A percentile compares a stretch with the other conserved stretches of the same genome.
Evolutionary conservation across 2,329 filamentous ascomycete genomes (phyloP).

Genomic region (Hypoxylon sp.): DNA sequence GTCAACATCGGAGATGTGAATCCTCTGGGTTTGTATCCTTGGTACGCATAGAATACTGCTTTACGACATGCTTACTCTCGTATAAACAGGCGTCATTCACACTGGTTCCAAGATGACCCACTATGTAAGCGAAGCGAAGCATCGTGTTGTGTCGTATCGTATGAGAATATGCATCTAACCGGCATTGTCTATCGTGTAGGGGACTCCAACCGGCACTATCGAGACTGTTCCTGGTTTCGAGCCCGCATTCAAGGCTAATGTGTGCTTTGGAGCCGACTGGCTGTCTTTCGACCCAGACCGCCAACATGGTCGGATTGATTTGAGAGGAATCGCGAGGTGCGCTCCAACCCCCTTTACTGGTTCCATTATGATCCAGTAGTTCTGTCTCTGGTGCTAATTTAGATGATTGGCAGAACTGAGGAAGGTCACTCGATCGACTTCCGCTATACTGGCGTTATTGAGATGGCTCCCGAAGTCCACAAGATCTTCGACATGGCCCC

Average conservation of each 20-base stretch:
- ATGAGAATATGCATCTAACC: slow-evolving; percentile 5
- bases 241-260: slow-evolving; percentile 38
- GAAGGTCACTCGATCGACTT: slow-evolving; percentile 33
- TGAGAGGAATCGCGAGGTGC: slow-evolving; percentile 31
- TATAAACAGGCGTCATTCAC: slow-evolving; percentile 2
- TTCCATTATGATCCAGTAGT: background rate
- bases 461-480: slow-evolving; percentile 17
- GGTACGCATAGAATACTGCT: background rate
- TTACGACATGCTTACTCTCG: background rate
- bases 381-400: background rate
- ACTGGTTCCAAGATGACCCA: slow-evolving; percentile 4
- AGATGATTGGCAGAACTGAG: slow-evolving; percentile 21
- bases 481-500: slow-evolving; percentile 28
- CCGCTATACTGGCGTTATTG: slow-evolving; percentile 19
- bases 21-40: background rate
- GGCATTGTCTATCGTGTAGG: background rate
- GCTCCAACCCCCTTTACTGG: background rate
- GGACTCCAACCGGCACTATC: slow-evolving; percentile 20
- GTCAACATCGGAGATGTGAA: slow-evolving; percentile 3
- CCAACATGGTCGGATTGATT: slow-evolving; percentile 27
- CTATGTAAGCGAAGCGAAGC: background rate
- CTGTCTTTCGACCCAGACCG: slow-evolving; percentile 33
- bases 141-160: background rate
- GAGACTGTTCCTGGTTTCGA: slow-evolving; percentile 39
- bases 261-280: slow-evolving; percentile 39